Conservation (phyloP, 805 yeast species). For the Starmerella tilneyi region DNA sequence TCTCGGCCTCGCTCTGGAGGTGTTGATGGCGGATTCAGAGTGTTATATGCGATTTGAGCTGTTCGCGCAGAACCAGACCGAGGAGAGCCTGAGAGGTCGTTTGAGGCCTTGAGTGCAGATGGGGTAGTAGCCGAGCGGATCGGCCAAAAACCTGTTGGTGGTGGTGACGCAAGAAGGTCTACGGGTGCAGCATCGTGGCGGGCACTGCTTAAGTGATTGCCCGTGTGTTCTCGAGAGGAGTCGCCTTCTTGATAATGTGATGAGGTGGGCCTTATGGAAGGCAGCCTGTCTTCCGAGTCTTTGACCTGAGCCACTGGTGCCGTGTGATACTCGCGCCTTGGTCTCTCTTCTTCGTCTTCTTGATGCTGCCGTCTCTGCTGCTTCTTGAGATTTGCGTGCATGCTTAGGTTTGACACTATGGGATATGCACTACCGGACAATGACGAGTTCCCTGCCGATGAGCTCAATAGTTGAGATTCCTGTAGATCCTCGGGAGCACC, state of each 20-base stretch:
- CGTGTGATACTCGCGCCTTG: background rate
- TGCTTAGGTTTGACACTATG: conserved; percentile 2
- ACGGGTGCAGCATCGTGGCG: too few species aligned
- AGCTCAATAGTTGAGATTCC: background rate
- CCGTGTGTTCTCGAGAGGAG: too few species aligned
- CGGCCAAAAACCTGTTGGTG: too few species aligned
- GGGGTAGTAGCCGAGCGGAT: too few species aligned
- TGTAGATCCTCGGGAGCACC: background rate
- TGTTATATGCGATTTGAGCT: too few species aligned
- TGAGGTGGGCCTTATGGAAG: background rate
- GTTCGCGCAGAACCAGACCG: too few species aligned
- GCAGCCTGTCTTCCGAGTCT: background rate
- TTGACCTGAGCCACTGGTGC: background rate
- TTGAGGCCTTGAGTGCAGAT: too few species aligned
- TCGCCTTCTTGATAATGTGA: too few species aligned
- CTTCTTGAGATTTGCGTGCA: conserved; percentile 1
- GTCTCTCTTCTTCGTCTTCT: too few species aligned
- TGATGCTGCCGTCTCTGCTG: background rate
- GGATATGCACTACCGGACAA: background rate
- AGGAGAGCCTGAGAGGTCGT: too few species aligned
- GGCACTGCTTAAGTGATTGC: too few species aligned
- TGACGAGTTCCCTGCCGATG: background rate
- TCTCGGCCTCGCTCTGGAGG: background rate
- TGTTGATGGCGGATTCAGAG: background rate
- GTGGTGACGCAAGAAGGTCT: background rate